Conservation (phyloP, 176 grass and related monocot genomes). For the Poa annua region DNA sequence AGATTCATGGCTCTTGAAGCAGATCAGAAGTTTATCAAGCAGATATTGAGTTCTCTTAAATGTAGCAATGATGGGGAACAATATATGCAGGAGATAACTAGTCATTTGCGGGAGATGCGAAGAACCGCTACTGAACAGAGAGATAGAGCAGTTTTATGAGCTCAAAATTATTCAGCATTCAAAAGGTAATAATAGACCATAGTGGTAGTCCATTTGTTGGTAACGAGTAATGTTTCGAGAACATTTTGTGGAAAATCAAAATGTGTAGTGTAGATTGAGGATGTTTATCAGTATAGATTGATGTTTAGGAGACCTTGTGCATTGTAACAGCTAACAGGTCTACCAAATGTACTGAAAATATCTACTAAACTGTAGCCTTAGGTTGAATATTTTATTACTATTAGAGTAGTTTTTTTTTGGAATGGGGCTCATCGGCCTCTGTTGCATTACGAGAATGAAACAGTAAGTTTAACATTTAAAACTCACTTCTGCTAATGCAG, state of each 20-base stretch:
- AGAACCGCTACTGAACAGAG: constrained; percentile 53
- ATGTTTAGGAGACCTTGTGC: not conserved
- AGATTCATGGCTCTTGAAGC: constrained; percentile 69
- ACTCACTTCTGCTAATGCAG: not conserved
- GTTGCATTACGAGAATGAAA: not conserved
- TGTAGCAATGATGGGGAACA: constrained; percentile 51
- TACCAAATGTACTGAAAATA: constrained; percentile 6
- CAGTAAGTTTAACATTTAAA: not conserved
- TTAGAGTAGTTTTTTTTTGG: not conserved
- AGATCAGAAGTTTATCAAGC: constrained; percentile 64
- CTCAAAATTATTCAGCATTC: constrained; percentile 32
- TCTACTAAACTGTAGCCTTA: not conserved
- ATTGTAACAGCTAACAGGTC: not conserved
- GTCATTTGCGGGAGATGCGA: constrained; percentile 59
- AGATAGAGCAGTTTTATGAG: constrained; percentile 34
- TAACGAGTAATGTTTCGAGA: not conserved
- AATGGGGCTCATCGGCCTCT: not conserved
- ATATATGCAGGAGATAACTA: constrained; percentile 64
- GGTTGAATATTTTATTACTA: not conserved
- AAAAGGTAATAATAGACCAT: constrained; percentile 47
- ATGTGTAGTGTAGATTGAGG: constrained; percentile 14
- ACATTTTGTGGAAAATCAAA: constrained; percentile 12
- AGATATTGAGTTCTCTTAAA: constrained; percentile 62
- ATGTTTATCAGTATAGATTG: not conserved
- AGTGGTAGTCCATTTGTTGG: constrained; percentile 11